These are phyloP conservation scores for Triticum monococcum DNA, from an alignment of 176 grass and related monocot genomes.

Conservation along the genomic window DNA sequence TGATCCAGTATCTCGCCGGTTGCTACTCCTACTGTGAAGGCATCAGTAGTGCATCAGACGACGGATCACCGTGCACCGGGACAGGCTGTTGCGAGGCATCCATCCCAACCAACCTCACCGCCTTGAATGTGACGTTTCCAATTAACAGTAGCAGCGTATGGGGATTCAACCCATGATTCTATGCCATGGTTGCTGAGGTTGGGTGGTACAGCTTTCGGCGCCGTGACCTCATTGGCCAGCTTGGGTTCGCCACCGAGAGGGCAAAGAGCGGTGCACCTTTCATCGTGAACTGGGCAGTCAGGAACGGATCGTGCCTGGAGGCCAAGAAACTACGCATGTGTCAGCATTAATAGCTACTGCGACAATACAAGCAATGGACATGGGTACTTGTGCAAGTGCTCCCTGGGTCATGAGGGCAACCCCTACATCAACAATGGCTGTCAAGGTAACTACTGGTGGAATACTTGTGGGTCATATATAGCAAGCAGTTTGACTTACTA, in stretches of 20 bases:
- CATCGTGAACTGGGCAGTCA: background rate
- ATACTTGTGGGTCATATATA: background rate
- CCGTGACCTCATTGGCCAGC: background rate
- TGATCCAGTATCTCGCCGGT: background rate
- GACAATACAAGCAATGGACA: background rate
- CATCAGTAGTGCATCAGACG: background rate
- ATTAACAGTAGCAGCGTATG: background rate
- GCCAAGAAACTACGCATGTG: background rate
- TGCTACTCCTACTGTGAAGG: constrained; percentile 8
- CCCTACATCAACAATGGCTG: constrained; percentile 21
- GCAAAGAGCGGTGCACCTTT: background rate
- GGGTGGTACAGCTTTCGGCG: constrained; percentile 16
- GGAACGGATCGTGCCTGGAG: constrained; percentile 2
- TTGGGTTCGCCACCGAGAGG: background rate
- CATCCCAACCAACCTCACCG: background rate
- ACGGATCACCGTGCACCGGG: background rate
- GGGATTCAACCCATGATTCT: constrained; percentile 5
- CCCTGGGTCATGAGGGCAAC: constrained; percentile 27
- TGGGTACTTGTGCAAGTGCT: constrained; percentile 35
- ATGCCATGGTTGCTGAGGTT: background rate
- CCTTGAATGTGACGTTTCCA: background rate
- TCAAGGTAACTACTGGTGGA: constrained; percentile 5
- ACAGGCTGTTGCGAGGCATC: background rate
- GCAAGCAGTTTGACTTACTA: background rate
- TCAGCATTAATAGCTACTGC: constrained; percentile 23